Base-by-base conservation (phyloP, 2,329 filamentous ascomycete species). In the Xylariaceae sp. region DNA sequence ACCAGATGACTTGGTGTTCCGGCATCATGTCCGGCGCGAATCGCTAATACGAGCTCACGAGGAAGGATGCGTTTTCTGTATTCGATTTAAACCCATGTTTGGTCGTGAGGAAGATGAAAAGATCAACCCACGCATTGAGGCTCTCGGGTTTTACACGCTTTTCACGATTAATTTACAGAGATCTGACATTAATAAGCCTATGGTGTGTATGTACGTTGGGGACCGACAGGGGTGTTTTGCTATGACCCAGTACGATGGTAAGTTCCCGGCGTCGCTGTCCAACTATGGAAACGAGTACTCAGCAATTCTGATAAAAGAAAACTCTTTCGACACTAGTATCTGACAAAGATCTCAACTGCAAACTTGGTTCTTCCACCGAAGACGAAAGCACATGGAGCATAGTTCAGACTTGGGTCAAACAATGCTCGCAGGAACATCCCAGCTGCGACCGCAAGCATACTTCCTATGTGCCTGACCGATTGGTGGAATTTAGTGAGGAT, bases 31-130 rank as follows among this genome's bases (percentile, higher is more conserved):
- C 10, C 34, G 16, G 11, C 23, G 20, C 11, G 43, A 45, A 19
- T 45, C 44, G 6, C 41, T 46, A 16, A 37, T 27, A 17, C 10
- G 19, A 14, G 35, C 44, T 6, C 10, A 19, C 10, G 6, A n/a
- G n/a, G 34, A 36, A 27, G 37, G 44, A 16, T 46, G 44, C 21
- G 44, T 37, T 22, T 22, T 46, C n/a, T 46, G 44, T 23, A 46
- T 36, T 21, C 10, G 44, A 22, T 41, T 41, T 22, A 5, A 20
- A 21, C 6, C 22, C n/a, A 6, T 16, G 2, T 11, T 19, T 17
- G 16, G 23, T 11, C 23, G n/a, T 16, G 20, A 23, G 22, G 27
- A 41, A 29, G 25, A 46, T 21, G 22, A 19, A 14, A 16, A 37
- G 14, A 6, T n/a, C 14, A 40, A 45, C 23, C 25, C 27, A 3